Percentiles rank a stretch among this genome's conserved stretches.
Conservation (phyloP, 2,329 filamentous ascomycete species). For the Akanthomyces dipterigenus region DNA sequence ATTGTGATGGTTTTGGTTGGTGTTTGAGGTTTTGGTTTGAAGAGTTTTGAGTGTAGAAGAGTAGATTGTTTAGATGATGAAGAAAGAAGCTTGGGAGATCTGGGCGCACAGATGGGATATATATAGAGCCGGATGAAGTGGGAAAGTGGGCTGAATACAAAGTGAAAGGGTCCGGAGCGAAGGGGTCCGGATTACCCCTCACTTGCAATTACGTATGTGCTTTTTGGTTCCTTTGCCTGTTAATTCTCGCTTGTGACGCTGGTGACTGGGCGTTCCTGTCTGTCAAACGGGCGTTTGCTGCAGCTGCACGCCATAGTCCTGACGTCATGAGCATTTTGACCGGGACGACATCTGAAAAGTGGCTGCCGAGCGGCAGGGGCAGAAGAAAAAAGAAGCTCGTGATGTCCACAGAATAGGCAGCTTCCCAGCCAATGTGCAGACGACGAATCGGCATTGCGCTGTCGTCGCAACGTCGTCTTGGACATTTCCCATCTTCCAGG, state of each 20-base stretch:
- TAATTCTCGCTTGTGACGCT: neutral
- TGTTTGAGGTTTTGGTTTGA: constrained; percentile 12
- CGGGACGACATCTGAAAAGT: neutral
- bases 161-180: neutral
- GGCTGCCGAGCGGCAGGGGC: neutral
- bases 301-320: neutral
- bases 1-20: constrained; percentile 28
- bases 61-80: constrained; percentile 3
- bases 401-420: neutral
- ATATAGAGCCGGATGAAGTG: constrained; percentile 3
- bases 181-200: constrained; percentile 6
- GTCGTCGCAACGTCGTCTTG: neutral
- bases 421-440: neutral
- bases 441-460: neutral
- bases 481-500: neutral
- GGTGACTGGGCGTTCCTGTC: constrained; percentile 6
- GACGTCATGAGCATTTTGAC: constrained; percentile 2
- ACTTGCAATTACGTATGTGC: constrained; percentile 9
- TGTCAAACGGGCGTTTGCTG: neutral
- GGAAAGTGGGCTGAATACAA: constrained; percentile 1
- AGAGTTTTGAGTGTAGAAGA: constrained; percentile 16
- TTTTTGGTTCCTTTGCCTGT: neutral
- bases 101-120: constrained; percentile 11
- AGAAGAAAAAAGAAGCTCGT: neutral
- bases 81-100: constrained; percentile 19